These are phyloP conservation scores for Peribolospora kevripleyi DNA, from an alignment of 768 basidiomycete genomes.

Conservation along the genomic window DNA sequence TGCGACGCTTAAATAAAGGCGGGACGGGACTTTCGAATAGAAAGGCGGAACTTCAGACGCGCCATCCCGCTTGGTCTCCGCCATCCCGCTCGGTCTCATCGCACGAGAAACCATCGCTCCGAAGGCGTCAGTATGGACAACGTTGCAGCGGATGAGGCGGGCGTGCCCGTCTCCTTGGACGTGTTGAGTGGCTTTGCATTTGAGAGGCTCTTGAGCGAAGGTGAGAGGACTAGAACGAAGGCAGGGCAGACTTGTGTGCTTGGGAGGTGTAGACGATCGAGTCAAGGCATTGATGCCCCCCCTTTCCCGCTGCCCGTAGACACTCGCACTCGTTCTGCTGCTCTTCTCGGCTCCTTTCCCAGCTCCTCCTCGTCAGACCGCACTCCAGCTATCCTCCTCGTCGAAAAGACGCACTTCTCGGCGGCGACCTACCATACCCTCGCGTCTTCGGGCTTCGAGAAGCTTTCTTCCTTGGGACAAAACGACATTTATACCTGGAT, in stretches of 20 bases:
- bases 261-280: background rate
- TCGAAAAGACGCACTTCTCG: constrained; percentile 48
- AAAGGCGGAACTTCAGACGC: too few species aligned
- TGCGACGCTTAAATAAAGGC: too few species aligned
- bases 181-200: constrained; percentile 29
- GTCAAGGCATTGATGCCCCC: constrained; percentile 12
- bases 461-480: constrained; percentile 24
- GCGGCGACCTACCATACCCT: constrained; percentile 18
- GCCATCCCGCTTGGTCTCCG: too few species aligned
- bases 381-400: constrained; percentile 40
- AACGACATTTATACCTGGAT: constrained; percentile 11
- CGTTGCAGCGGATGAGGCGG: too few species aligned
- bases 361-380: constrained; percentile 11
- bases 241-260: constrained; percentile 1
- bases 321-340: constrained; percentile 34
- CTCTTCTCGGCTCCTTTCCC: constrained; percentile 38
- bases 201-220: constrained; percentile 20
- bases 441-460: constrained; percentile 17
- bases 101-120: too few species aligned
- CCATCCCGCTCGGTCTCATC: too few species aligned
- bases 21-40: too few species aligned
- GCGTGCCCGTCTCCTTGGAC: too few species aligned
- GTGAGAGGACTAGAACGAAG: constrained; percentile 4
- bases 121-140: too few species aligned
- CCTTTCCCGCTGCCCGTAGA: constrained; percentile 21